Conservation (phyloP, 1,139 yeast species). For the Kodamaea suecica region DNA sequence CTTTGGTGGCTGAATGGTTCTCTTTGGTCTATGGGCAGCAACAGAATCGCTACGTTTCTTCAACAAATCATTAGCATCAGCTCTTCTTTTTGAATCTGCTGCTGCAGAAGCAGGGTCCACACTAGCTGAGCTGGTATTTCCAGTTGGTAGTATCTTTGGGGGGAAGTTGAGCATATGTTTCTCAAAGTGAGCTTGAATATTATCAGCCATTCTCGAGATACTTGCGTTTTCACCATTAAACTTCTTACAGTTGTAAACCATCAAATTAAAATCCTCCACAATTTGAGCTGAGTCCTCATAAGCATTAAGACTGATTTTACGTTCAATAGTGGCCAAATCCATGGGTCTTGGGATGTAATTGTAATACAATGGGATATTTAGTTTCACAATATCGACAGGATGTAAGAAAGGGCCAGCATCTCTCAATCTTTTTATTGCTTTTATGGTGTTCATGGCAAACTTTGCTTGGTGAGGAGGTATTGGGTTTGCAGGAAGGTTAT, state of each 20-base stretch:
- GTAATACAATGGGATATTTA: conserved; percentile 88
- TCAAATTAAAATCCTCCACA: conserved; percentile 75
- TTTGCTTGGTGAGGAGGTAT: conserved; percentile 84
- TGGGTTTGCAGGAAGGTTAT: conserved; percentile 64
- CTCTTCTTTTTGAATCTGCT: conserved; percentile 51
- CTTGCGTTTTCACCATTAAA: conserved; percentile 85
- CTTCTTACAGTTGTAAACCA: conserved; percentile 75
- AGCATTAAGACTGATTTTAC: conserved; percentile 64
- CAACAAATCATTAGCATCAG: conserved; percentile 50
- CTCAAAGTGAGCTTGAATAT: conserved; percentile 87
- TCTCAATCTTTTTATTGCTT: conserved; percentile 82
- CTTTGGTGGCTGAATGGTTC: conserved; percentile 95
- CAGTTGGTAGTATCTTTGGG: conserved; percentile 56
- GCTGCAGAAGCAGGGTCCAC: conserved; percentile 13
- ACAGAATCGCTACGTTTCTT: conserved; percentile 35
- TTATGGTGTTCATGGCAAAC: conserved; percentile 63
- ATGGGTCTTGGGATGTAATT: conserved; percentile 83
- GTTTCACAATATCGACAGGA: conserved; percentile 87
- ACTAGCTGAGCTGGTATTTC: conserved; percentile 4
- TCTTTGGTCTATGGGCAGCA: conserved; percentile 71
- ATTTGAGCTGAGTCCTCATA: conserved; percentile 70
- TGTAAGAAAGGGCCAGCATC: conserved; percentile 88
- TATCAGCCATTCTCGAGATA: conserved; percentile 87
- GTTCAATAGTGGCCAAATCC: conserved; percentile 91
- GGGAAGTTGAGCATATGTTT: conserved; percentile 94